These are phyloP conservation scores for Conticribra weissflogii DNA, from an alignment of 108 stramenopile genomes.

Conservation along the genomic window DNA sequence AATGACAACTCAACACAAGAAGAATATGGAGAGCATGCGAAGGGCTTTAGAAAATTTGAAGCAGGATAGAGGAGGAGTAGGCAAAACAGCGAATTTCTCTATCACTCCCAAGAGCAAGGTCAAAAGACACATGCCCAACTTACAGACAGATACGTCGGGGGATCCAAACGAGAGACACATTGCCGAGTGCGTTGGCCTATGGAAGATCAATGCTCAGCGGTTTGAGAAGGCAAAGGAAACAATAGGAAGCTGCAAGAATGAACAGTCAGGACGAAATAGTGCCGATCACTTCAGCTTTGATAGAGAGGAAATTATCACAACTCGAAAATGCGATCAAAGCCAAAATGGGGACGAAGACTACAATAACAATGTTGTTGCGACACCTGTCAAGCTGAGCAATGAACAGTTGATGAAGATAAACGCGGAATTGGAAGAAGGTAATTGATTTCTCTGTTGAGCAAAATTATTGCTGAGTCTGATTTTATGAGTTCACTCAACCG, in stretches of 20 bases:
- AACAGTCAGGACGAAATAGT: neutral
- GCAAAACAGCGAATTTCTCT: neutral
- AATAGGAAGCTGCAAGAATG: slow-evolving; percentile 3
- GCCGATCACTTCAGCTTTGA: neutral
- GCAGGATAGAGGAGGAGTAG: neutral
- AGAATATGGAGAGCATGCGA: slow-evolving; percentile 24
- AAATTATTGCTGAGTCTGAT: neutral
- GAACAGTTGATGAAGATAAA: neutral
- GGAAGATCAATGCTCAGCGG: slow-evolving; percentile 18
- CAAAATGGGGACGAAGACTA: neutral
- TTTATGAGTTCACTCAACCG: neutral
- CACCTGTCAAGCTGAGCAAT: no score
- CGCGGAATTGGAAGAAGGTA: neutral
- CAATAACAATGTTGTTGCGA: no score
- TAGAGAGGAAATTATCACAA: no score
- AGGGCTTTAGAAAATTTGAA: slow-evolving; percentile 5
- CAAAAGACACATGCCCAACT: no score
- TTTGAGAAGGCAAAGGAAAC: slow-evolving; percentile 12
- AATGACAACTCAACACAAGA: slow-evolving; percentile 31
- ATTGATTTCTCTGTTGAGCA: neutral
- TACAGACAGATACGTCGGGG: no score
- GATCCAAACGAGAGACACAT: slow-evolving; percentile 18
- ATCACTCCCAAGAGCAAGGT: no score
- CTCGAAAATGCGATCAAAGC: neutral
- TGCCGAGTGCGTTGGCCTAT: slow-evolving; percentile 21